Evolutionary conservation across 2,329 filamentous ascomycete species (phyloP).

Genomic region (Aspergillus felis): DNA sequence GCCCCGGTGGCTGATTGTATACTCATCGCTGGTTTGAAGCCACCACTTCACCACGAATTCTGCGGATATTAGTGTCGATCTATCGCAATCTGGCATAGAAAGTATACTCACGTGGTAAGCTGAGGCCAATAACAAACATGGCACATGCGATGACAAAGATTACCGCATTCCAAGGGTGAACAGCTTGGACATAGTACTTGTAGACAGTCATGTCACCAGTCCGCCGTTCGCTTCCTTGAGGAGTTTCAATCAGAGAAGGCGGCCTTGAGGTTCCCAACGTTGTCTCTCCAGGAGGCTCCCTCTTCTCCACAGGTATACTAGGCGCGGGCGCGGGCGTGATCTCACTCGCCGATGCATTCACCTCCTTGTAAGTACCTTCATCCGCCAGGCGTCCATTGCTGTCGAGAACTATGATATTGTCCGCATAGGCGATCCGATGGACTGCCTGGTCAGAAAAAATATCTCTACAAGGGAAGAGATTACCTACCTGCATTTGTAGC

Average conservation of each 20-base stretch:
- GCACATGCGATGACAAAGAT: no score
- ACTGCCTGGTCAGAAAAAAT: not conserved
- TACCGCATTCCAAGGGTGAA: not conserved
- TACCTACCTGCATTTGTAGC: not conserved
- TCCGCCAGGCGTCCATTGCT: slow-evolving; percentile 8
- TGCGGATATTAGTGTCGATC: no score
- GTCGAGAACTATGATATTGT: not conserved
- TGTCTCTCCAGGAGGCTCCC: not conserved
- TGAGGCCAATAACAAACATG: no score
- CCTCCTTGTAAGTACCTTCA: slow-evolving; percentile 28
- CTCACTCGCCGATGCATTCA: slow-evolving; percentile 3
- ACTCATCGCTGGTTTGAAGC: no score
- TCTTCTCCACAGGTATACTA: not conserved
- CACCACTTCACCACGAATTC: no score
- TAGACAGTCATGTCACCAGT: slow-evolving; percentile 5
- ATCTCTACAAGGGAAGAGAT: not conserved
- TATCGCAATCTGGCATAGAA: no score
- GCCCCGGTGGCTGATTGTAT: no score
- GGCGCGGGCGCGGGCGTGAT: not conserved
- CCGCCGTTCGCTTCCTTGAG: not conserved
- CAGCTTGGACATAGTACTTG: slow-evolving; percentile 2
- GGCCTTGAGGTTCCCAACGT: not conserved
- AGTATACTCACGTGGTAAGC: no score
- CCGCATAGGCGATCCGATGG: not conserved
- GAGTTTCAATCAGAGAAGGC: no score